Evolutionary conservation across 2,329 filamentous ascomycete species (phyloP), one percentile per base, ranked within the genome.

Genomic region (Penicillium sp.): DNA sequence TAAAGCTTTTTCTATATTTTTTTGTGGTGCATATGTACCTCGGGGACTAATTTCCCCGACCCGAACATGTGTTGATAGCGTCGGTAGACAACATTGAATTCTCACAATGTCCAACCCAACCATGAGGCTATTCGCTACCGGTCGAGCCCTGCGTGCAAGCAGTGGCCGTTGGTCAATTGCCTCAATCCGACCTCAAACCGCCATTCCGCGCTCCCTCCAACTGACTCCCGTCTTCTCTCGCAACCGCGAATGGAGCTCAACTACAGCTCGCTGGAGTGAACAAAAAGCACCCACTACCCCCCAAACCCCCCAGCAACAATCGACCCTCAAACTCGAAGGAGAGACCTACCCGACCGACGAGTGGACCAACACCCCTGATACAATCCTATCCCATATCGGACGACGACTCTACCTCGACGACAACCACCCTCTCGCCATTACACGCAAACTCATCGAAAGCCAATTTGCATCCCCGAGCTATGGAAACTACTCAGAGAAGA

Each of bases 351-450:
- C 77, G 19, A 87, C 83, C 19, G 92, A 97, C 72, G 75, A 82
- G 52, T 97, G 91, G 89, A 94, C 89, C 75, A 99, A 99, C 75
- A 83, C 90, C 15, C 87, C 93, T 4, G 68, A 83, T 27, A 89
- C 87, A 55, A 93, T 99, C 61, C 78, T 92, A 48, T 80, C 86
- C 23, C 86, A 90, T 56, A 83, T 96, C 48, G 83, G 86, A 47
- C 89, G 91, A 61, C 86, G 85, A 54, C 82, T 99, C n/a, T 94
- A 99, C 75, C 83, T 96, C n/a, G 87, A 94, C 70, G 85, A 88
- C 60, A 88, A 96, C 75, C 94, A 99, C 71, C 94, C 94, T 25
- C 82, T 99, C 36, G 86, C 85, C 65, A 96, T 97, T 68, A 97
- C 94, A 12, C 87, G 94, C 39, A 86, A 92, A 68, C 88, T 99